phyloP scores from a whole-genome alignment of 768 basidiomycete genomes.

The Strobilomyces dryophilus region DNA sequence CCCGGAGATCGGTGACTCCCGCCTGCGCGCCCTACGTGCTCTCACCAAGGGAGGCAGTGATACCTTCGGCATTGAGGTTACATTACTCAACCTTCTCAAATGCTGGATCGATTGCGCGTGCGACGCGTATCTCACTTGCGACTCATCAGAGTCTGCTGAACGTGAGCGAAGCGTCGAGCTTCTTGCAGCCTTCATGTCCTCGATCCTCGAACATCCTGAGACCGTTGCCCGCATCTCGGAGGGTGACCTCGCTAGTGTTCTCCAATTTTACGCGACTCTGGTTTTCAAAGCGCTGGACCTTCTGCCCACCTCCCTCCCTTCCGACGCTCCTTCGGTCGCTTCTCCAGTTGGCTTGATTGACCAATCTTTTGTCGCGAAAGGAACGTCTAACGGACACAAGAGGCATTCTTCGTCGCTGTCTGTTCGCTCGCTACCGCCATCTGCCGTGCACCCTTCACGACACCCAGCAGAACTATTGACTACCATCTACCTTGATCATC shows the following conservation, averaged over 20 bases:
- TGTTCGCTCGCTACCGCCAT: constrained; percentile 37
- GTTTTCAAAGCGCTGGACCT: constrained; percentile 50
- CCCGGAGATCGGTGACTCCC: constrained; percentile 65
- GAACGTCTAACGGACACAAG: constrained; percentile 41
- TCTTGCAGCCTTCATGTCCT: constrained; percentile 54
- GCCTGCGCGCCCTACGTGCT: constrained; percentile 62
- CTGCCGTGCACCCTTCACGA: constrained; percentile 31
- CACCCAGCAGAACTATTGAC: constrained; percentile 64
- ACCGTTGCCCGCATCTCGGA: constrained; percentile 60
- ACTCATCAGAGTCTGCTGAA: constrained; percentile 45
- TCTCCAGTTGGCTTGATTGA: constrained; percentile 33
- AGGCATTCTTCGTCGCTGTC: constrained; percentile 63
- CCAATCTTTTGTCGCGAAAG: constrained; percentile 19
- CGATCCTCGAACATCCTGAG: constrained; percentile 46
- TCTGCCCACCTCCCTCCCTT: constrained; percentile 17
- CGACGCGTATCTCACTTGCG: constrained; percentile 39
- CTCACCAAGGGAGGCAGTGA: constrained; percentile 59
- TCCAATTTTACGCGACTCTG: constrained; percentile 57
- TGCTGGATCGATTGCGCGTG: constrained; percentile 68
- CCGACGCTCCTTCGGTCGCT: constrained; percentile 13
- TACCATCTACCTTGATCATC: constrained; percentile 58
- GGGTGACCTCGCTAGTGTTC: constrained; percentile 49
- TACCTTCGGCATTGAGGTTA: constrained; percentile 59
- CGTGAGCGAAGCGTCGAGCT: constrained; percentile 61
- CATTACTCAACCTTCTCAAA: constrained; percentile 52